Percentiles rank a stretch among this genome's conserved stretches.
phyloP scores from a whole-genome alignment of 371 early-diverging fungal genomes.

The Mortierella sp. region DNA sequence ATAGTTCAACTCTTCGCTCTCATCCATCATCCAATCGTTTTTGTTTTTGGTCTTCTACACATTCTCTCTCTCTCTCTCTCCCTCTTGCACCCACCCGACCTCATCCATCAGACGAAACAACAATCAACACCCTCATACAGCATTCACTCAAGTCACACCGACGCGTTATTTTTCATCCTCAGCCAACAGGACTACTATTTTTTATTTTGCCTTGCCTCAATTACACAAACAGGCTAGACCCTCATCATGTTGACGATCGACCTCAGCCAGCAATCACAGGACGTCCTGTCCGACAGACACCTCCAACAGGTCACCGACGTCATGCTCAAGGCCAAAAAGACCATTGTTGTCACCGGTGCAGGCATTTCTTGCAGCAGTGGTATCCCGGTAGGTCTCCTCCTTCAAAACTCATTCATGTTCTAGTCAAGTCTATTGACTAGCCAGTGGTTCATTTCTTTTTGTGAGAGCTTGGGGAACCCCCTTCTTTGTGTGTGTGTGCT shows the following conservation, averaged over 20 bases:
- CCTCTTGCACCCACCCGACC: background rate
- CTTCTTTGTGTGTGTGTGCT: background rate
- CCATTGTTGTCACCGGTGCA: conserved; percentile 92
- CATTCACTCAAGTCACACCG: background rate
- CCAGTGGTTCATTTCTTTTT: background rate
- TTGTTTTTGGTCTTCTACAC: background rate
- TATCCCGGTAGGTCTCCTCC: conserved; percentile 79
- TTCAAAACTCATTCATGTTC: background rate
- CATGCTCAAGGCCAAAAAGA: conserved; percentile 77
- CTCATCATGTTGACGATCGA: conserved; percentile 51
- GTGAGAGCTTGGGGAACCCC: background rate
- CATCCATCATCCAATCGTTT: background rate
- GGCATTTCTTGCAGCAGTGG: conserved; percentile 94
- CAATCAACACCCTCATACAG: background rate
- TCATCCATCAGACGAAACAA: background rate
- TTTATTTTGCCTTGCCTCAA: background rate
- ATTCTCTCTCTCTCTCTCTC: too few relatives aligned
- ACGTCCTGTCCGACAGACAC: conserved; percentile 61
- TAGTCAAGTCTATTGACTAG: background rate
- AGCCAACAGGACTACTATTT: background rate
- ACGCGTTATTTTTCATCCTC: background rate
- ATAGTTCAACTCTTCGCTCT: background rate
- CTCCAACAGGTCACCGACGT: conserved; percentile 66
- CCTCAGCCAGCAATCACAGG: conserved; percentile 38
- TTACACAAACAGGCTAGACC: conserved; percentile 6